Conservation (phyloP, 176 grass and related monocot species). For the Hordeum vulgare region MorexV3_pseudomolecules_assembly NC_058522.1:27592033-27592532, state of each 20-base stretch:
- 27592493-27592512: background rate
- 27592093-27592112: slow-evolving; percentile 92
- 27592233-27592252: too few species aligned
- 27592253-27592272: too few species aligned
- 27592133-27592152: slow-evolving; percentile 88
- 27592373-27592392: background rate
- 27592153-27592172: slow-evolving; percentile 55
- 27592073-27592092: background rate
- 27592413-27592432: background rate
- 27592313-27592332: background rate
- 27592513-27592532: background rate
- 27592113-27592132: slow-evolving; percentile 88
- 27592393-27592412: background rate
- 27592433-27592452: background rate
- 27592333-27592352: background rate
- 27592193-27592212: background rate
- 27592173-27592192: background rate
- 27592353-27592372: background rate
- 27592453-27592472: background rate
- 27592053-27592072: background rate
- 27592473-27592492: background rate
- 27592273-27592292: too few species aligned
- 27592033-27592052: fast-evolving
- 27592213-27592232: background rate
- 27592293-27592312: background rate